A percentile compares a stretch with the other conserved stretches of the same genome.
Conservation (phyloP, 2,329 filamentous ascomycete species). For the Aureobasidium namibiae region DNA sequence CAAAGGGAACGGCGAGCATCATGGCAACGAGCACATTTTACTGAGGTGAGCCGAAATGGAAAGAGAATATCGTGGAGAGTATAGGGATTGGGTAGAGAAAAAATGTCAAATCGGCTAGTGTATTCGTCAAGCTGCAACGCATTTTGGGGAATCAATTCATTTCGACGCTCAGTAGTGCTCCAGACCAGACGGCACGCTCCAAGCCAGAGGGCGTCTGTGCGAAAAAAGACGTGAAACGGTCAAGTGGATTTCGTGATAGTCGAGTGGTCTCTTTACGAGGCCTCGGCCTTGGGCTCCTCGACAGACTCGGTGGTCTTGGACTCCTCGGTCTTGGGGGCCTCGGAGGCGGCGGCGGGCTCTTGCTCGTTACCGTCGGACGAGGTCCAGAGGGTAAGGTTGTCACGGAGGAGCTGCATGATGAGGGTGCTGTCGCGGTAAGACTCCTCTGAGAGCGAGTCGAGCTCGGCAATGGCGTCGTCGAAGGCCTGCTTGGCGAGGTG, state of each 20-base stretch:
- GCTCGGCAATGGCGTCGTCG: slow-evolving; percentile 96
- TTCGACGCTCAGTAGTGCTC: slow-evolving; percentile 14
- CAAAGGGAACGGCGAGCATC: neutral
- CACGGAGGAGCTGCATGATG: slow-evolving; percentile 97
- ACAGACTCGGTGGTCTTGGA: slow-evolving; percentile 33
- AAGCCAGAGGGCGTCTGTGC: slow-evolving; percentile 13
- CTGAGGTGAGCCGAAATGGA: slow-evolving; percentile 1
- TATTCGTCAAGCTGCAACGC: slow-evolving; percentile 16
- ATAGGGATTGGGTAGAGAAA: neutral
- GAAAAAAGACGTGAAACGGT: slow-evolving; percentile 14
- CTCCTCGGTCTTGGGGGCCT: slow-evolving; percentile 54
- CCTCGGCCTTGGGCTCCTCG: slow-evolving; percentile 15
- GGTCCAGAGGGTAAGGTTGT: slow-evolving; percentile 97
- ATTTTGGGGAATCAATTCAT: slow-evolving; percentile 16
- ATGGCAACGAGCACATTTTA: slow-evolving; percentile 2
- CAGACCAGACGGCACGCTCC: slow-evolving; percentile 11
- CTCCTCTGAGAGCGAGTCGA: slow-evolving; percentile 95
- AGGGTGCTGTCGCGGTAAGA: slow-evolving; percentile 98
- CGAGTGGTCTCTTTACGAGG: slow-evolving; percentile 6
- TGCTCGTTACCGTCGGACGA: slow-evolving; percentile 81
- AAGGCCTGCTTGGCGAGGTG: slow-evolving; percentile 99
- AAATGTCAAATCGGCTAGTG: slow-evolving; percentile 14
- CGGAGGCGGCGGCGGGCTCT: slow-evolving; percentile 55
- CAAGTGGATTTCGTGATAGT: slow-evolving; percentile 11
- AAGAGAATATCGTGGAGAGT: neutral